phyloP scores from a whole-genome alignment of 2,329 filamentous ascomycete species.

The Talaromyces sp. region DNA sequence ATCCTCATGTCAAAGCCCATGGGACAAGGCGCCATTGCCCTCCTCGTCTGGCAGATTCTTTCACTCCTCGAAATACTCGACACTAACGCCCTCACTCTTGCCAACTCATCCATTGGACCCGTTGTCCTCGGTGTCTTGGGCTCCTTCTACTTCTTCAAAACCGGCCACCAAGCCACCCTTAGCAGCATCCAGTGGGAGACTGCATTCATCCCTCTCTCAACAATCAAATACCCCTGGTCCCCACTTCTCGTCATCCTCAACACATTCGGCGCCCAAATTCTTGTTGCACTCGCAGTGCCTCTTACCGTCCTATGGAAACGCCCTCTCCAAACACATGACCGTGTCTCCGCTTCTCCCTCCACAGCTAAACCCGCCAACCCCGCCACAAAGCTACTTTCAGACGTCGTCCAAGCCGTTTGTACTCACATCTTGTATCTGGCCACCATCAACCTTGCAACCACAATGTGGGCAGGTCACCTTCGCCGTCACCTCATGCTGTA shows the following conservation, averaged over 20 bases:
- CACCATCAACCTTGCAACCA: conserved; percentile 80
- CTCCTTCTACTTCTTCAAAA: conserved; percentile 96
- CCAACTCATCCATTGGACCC: conserved; percentile 72
- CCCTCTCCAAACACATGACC: conserved; percentile 68
- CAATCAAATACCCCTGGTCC: conserved; percentile 85
- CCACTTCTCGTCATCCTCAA: conserved; percentile 81
- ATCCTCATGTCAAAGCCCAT: conserved; percentile 90
- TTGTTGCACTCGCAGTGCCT: conserved; percentile 78
- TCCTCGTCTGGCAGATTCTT: conserved; percentile 87
- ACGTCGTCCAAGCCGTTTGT: conserved; percentile 69
- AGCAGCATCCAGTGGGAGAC: conserved; percentile 93
- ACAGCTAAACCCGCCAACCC: conserved; percentile 28
- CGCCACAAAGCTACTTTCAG: conserved; percentile 60
- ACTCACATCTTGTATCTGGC: conserved; percentile 82
- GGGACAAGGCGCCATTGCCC: conserved; percentile 79
- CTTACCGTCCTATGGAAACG: conserved; percentile 88
- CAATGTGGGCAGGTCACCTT: conserved; percentile 85
- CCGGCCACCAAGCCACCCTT: conserved; percentile 88
- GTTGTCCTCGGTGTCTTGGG: conserved; percentile 84
- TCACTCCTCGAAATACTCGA: conserved; percentile 69
- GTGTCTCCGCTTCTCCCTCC: conserved; percentile 22
- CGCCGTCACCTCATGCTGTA: conserved; percentile 95
- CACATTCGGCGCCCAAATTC: conserved; percentile 84
- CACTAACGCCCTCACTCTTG: conserved; percentile 63
- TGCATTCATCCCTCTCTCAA: conserved; percentile 84